A percentile compares a stretch with the other conserved stretches of the same genome.
Evolutionary conservation across 2,329 filamentous ascomycete species (phyloP).

Genomic region (Colletotrichum zoysiae): DNA sequence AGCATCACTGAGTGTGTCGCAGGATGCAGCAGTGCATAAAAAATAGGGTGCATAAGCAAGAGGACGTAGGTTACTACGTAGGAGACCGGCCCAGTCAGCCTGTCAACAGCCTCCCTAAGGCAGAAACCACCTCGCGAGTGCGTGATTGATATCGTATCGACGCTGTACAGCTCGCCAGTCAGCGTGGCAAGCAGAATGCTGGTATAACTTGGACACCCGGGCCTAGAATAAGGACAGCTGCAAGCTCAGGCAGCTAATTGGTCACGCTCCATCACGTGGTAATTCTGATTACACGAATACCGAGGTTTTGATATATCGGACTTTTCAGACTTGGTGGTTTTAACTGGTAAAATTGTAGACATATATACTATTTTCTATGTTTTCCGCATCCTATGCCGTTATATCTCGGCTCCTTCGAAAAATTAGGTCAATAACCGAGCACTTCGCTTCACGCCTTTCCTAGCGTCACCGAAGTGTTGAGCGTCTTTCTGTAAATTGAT

Average conservation of each 20-base stretch:
- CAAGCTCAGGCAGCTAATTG: neutral
- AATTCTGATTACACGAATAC: neutral
- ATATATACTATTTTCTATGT: neutral
- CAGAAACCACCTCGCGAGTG: neutral
- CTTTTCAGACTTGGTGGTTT: neutral
- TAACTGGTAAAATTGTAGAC: neutral
- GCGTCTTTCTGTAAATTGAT: slow-evolving; percentile 66
- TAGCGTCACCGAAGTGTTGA: slow-evolving; percentile 42
- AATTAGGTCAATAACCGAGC: neutral
- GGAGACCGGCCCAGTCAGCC: neutral
- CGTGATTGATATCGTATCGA: neutral
- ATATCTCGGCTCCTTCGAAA: neutral
- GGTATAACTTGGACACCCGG: neutral
- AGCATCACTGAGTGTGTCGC: slow-evolving; percentile 20
- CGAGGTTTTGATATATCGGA: neutral
- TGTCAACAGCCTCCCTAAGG: neutral
- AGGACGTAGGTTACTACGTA: neutral
- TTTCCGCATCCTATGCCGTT: neutral
- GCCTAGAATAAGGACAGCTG: slow-evolving; percentile 2
- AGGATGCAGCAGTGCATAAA: slow-evolving; percentile 14
- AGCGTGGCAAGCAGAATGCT: slow-evolving; percentile 14
- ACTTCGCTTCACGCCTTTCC: neutral
- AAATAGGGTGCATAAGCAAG: neutral
- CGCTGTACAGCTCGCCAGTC: neutral
- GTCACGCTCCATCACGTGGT: neutral